A percentile compares a stretch with the other conserved stretches of the same genome.
Evolutionary conservation across 306 rosid species (phyloP).

Genomic region (Cicer arietinum): DNA sequence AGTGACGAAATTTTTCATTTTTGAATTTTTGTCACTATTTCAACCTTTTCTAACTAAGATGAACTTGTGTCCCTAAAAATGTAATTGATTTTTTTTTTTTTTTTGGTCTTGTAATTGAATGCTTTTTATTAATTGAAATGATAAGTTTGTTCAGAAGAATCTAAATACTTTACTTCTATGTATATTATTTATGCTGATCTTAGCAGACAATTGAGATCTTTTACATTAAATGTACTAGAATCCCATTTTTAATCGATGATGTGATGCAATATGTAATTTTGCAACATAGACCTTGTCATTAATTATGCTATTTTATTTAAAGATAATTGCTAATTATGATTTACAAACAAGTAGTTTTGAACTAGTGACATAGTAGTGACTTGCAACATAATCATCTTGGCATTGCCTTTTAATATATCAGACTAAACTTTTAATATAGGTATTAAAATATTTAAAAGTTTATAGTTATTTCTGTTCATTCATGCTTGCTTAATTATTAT

Average conservation of each 20-base stretch:
- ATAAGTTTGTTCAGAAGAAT: slow-evolving; percentile 35
- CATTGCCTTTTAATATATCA: neutral
- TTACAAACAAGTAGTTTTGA: slow-evolving; percentile 12
- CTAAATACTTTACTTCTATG: neutral
- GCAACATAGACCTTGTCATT: slow-evolving; percentile 17
- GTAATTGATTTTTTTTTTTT: neutral
- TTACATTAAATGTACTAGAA: neutral
- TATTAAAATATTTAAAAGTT: too few species aligned
- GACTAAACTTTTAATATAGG: too few species aligned
- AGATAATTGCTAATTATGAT: slow-evolving; percentile 18
- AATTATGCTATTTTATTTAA: slow-evolving; percentile 2
- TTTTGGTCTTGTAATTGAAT: too few species aligned
- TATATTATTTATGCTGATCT: too few species aligned
- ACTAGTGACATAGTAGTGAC: too few species aligned
- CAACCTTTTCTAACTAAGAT: neutral
- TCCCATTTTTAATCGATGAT: slow-evolving; percentile 4
- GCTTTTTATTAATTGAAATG: slow-evolving; percentile 11
- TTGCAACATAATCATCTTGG: too few species aligned
- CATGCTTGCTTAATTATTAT: slow-evolving; percentile 7
- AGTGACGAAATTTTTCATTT: too few species aligned
- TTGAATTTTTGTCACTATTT: too few species aligned
- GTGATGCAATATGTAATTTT: slow-evolving; percentile 13
- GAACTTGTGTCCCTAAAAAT: slow-evolving; percentile 17
- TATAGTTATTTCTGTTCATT: neutral
- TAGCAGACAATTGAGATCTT: too few species aligned